A percentile compares a stretch with the other conserved stretches of the same genome.
phyloP scores from a whole-genome alignment of 176 grass and related monocot genomes.

The Stipa capillata region DNA sequence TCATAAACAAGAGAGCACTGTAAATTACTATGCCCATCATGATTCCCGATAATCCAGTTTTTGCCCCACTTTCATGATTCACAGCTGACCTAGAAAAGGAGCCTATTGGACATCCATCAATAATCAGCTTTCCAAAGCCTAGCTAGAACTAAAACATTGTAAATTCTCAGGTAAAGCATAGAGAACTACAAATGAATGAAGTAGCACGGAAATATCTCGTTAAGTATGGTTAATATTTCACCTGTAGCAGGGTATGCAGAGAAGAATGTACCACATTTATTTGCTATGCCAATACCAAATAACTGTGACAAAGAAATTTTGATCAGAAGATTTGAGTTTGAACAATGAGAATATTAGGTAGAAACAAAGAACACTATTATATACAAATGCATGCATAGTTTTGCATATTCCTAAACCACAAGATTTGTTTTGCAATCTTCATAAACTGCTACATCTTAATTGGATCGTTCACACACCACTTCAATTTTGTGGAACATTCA shows the following conservation, averaged over 20 bases:
- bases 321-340: neutral
- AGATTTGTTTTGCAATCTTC: neutral
- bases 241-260: slow-evolving; percentile 86
- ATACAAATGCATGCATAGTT: neutral
- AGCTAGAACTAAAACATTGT: neutral
- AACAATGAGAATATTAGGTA: slow-evolving; percentile 1
- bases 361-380: neutral
- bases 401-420: neutral
- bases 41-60: slow-evolving; percentile 87
- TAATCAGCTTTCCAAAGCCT: slow-evolving; percentile 13
- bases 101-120: slow-evolving; percentile 37
- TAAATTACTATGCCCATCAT: slow-evolving; percentile 87
- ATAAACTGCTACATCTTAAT: neutral
- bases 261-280: slow-evolving; percentile 93
- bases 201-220: neutral
- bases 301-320: slow-evolving; percentile 39
- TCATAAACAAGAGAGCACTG: slow-evolving; percentile 89
- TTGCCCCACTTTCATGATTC: slow-evolving; percentile 93
- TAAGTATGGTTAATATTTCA: slow-evolving; percentile 32
- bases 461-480: neutral
- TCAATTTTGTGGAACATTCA: neutral
- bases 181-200: slow-evolving; percentile 3
- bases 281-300: slow-evolving; percentile 90
- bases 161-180: neutral
- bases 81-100: slow-evolving; percentile 99